A percentile compares a stretch with the other conserved stretches of the same genome.
phyloP scores from a whole-genome alignment of 495 filamentous ascomycete genomes.

The Pseudoneurospora amorphoporcata region DNA sequence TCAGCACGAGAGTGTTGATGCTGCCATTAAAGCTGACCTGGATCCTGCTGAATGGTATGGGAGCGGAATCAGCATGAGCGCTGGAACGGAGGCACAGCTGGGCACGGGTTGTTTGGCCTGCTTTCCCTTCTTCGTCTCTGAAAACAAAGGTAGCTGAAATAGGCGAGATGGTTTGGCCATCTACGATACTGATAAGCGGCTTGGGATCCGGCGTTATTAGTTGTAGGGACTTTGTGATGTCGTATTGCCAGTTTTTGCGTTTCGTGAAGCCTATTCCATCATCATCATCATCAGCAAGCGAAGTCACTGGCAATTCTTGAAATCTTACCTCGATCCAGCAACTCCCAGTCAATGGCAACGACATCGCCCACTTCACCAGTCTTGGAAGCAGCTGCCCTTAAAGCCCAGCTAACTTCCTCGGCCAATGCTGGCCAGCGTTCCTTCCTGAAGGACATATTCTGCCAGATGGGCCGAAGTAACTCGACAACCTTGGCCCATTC shows the following conservation, averaged over 20 bases:
- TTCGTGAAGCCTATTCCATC: conserved; percentile 44
- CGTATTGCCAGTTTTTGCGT: conserved; percentile 55
- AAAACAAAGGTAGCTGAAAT: conserved; percentile 68
- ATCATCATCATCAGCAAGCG: background rate
- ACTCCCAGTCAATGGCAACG: conserved; percentile 75
- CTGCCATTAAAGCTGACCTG: conserved; percentile 59
- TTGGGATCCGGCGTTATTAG: conserved; percentile 44
- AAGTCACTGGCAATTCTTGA: background rate
- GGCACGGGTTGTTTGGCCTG: conserved; percentile 63
- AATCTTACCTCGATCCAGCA: conserved; percentile 55
- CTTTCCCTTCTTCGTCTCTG: conserved; percentile 62
- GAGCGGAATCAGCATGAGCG: conserved; percentile 50
- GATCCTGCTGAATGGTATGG: conserved; percentile 55
- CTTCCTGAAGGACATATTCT: conserved; percentile 57
- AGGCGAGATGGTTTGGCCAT: conserved; percentile 60
- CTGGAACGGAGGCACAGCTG: conserved; percentile 66
- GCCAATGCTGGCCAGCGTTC: conserved; percentile 77
- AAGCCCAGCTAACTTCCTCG: conserved; percentile 59
- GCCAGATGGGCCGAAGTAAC: conserved; percentile 62
- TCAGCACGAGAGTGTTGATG: conserved; percentile 45
- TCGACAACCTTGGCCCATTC: conserved; percentile 57
- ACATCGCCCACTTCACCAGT: conserved; percentile 54
- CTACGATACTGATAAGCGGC: conserved; percentile 53
- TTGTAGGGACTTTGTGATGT: conserved; percentile 61
- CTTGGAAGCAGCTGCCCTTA: conserved; percentile 61